A percentile compares a stretch with the other conserved stretches of the same genome.
Conservation (phyloP, 306 rosid genomes). For the Chamaecrista fasciculata region DNA sequence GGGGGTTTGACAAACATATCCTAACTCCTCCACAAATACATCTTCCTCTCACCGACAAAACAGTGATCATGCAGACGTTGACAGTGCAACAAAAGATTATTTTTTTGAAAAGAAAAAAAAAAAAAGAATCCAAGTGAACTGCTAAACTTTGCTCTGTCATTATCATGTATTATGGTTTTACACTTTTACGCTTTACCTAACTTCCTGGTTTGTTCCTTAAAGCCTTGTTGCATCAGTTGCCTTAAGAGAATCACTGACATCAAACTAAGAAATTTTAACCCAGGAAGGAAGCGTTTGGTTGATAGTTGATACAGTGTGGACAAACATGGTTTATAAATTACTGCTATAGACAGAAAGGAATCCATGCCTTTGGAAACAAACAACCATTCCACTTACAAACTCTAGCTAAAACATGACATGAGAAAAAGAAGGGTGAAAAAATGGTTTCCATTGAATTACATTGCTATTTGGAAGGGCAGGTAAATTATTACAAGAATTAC, state of each 20-base stretch:
- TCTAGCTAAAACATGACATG: not conserved
- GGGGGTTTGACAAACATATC: not conserved
- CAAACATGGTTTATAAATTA: not conserved
- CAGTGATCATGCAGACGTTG: not conserved
- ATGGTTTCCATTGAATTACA: conserved; percentile 43
- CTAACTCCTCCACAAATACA: not conserved
- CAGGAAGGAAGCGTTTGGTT: too few species aligned
- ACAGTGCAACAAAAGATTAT: not conserved
- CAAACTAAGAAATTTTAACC: too few species aligned
- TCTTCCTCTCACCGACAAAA: not conserved
- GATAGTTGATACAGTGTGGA: not conserved
- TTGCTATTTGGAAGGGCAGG: conserved; percentile 41
- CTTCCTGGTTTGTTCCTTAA: conserved; percentile 6
- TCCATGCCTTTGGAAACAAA: conserved; percentile 1
- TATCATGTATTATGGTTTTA: not conserved
- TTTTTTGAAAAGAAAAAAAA: too few species aligned
- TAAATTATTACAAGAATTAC: conserved; percentile 64
- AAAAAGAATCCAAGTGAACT: not conserved
- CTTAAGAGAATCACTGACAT: not conserved
- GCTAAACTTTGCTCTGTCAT: not conserved
- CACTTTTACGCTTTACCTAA: not conserved
- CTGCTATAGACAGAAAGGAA: not conserved
- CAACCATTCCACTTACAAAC: not conserved
- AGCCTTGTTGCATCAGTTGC: not conserved
- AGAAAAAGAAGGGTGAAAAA: not conserved